phyloP scores from a whole-genome alignment of 2,329 filamentous ascomycete genomes.

The Xylariaceae sp. region DNA sequence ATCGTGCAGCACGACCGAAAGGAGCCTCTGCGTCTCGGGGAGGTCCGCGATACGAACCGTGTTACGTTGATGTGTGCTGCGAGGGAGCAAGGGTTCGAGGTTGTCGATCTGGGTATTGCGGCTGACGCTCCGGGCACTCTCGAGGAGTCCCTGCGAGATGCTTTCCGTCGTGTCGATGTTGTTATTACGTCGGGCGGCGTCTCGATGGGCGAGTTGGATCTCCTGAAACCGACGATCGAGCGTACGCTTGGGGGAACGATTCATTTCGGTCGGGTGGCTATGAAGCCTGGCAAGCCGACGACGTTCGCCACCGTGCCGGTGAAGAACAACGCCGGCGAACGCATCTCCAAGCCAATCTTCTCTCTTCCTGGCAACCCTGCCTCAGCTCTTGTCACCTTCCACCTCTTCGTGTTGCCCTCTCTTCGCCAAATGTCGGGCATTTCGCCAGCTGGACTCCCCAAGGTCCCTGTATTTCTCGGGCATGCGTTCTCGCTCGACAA shows the following conservation, averaged over 20 bases:
- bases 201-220: slow-evolving; percentile 95
- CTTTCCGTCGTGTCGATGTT: slow-evolving; percentile 69
- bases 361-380: slow-evolving; percentile 91
- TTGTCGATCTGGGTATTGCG: slow-evolving; percentile 81
- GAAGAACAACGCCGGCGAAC: slow-evolving; percentile 51
- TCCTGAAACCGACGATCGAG: slow-evolving; percentile 94
- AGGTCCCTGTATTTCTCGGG: slow-evolving; percentile 63
- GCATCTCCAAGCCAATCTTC: slow-evolving; percentile 69
- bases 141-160: slow-evolving; percentile 70
- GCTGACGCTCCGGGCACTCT: slow-evolving; percentile 67
- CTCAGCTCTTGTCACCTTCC: slow-evolving; percentile 85
- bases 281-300: slow-evolving; percentile 98
- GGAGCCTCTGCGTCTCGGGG: slow-evolving; percentile 62
- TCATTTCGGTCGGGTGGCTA: slow-evolving; percentile 90
- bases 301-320: slow-evolving; percentile 86
- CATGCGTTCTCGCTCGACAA: slow-evolving; percentile 71
- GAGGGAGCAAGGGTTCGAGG: slow-evolving; percentile 67
- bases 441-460: slow-evolving; percentile 61
- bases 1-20: slow-evolving; percentile 69
- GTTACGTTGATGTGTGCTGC: slow-evolving; percentile 79
- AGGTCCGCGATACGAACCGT: slow-evolving; percentile 91
- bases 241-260: slow-evolving; percentile 83
- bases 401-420: slow-evolving; percentile 87
- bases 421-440: slow-evolving; percentile 73
- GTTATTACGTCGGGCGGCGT: slow-evolving; percentile 92